phyloP scores from a whole-genome alignment of 208 protist genomes.

The Willaertia magna region DNA sequence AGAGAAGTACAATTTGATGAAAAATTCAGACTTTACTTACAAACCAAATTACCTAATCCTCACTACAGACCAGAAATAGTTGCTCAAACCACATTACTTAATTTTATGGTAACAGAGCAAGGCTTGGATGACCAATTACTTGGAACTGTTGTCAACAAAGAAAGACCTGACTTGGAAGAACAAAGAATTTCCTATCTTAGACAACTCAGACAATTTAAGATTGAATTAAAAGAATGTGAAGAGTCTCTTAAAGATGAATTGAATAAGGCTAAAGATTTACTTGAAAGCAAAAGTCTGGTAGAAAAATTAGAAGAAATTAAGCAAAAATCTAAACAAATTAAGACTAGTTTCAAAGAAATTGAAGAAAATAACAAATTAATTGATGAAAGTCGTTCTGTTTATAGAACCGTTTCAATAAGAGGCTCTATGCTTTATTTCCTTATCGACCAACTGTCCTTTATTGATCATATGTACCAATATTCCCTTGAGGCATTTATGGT shows the following conservation, averaged over 20 bases:
- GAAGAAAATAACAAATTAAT: slow-evolving; percentile 44
- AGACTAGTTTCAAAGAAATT: slow-evolving; percentile 40
- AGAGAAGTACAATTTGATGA: slow-evolving; percentile 47
- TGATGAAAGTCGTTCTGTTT: slow-evolving; percentile 42
- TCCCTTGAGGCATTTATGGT: slow-evolving; percentile 60
- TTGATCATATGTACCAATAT: slow-evolving; percentile 71
- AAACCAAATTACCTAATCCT: slow-evolving; percentile 73
- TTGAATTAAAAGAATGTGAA: slow-evolving; percentile 62
- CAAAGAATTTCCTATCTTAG: slow-evolving; percentile 43
- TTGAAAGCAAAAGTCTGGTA: slow-evolving; percentile 51
- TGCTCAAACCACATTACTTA: slow-evolving; percentile 74
- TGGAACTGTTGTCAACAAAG: slow-evolving; percentile 60
- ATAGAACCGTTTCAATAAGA: slow-evolving; percentile 46
- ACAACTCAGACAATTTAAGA: slow-evolving; percentile 69
- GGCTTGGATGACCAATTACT: slow-evolving; percentile 80
- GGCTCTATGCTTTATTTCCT: slow-evolving; percentile 70
- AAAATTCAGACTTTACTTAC: slow-evolving; percentile 61
- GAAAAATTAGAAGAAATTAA: slow-evolving; percentile 63
- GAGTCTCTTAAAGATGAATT: slow-evolving; percentile 47
- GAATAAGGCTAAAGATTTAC: slow-evolving; percentile 46
- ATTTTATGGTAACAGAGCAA: slow-evolving; percentile 72
- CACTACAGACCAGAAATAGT: slow-evolving; percentile 76
- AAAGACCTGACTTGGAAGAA: slow-evolving; percentile 67
- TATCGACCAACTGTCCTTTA: slow-evolving; percentile 41
- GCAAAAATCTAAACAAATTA: slow-evolving; percentile 50